These are phyloP conservation scores for Dillenia turbinata DNA, from an alignment of 164 flowering plant species.

Conservation along the genomic window DNA sequence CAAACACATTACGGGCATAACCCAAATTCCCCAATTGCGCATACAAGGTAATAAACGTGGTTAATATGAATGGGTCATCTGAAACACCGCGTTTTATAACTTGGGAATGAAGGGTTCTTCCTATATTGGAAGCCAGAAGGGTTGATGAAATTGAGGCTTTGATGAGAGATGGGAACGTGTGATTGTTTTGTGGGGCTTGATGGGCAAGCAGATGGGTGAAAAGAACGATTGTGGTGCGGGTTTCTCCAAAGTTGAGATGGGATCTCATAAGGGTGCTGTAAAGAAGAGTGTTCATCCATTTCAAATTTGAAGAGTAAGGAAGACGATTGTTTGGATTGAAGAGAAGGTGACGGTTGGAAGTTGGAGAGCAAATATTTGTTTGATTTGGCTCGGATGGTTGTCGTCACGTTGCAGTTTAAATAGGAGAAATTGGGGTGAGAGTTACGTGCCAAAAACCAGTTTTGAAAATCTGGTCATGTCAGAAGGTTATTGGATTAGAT, in stretches of 20 bases:
- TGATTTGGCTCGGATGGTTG: constrained; percentile 27
- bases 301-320: constrained; percentile 4
- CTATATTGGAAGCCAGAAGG: constrained; percentile 14
- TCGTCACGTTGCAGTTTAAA: constrained; percentile 40
- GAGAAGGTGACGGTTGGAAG: constrained; percentile 45
- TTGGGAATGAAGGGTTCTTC: constrained; percentile 43
- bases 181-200: constrained; percentile 44
- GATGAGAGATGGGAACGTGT: constrained; percentile 68
- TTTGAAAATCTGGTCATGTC: too few relatives aligned
- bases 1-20: constrained; percentile 52
- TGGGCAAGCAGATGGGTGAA: constrained; percentile 60
- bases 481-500: too few relatives aligned
- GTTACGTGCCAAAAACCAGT: constrained; percentile 4
- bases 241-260: constrained; percentile 25
- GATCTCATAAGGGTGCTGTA: constrained; percentile 66
- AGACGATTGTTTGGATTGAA: constrained; percentile 8
- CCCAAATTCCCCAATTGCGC: constrained; percentile 26
- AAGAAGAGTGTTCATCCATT: constrained; percentile 46
- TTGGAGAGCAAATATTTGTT: constrained; percentile 55
- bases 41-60: constrained; percentile 49
- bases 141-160: constrained; percentile 36
- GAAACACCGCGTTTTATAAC: constrained; percentile 48
- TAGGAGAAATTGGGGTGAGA: constrained; percentile 33
- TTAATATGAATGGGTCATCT: constrained; percentile 41
- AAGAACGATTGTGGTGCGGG: constrained; percentile 32